phyloP scores from a whole-genome alignment of 2,329 filamentous ascomycete genomes.

The Torrubiella hemipterigena region DNA sequence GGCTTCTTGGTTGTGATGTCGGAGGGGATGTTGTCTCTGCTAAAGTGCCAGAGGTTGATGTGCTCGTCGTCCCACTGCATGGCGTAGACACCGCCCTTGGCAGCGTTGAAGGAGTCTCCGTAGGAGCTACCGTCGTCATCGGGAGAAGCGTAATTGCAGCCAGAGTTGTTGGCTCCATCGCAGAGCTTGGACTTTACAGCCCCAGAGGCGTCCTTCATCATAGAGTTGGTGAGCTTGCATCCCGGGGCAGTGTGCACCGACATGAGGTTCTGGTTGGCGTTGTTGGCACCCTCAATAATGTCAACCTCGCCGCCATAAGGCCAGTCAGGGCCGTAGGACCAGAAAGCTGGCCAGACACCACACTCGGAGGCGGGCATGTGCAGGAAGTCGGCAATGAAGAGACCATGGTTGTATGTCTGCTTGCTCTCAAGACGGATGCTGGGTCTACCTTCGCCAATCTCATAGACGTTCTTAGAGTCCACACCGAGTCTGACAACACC shows the following conservation, averaged over 20 bases:
- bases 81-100: slow-evolving; percentile 56
- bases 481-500: slow-evolving; percentile 33
- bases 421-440: slow-evolving; percentile 59
- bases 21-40: slow-evolving; percentile 48
- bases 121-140: slow-evolving; percentile 33
- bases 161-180: slow-evolving; percentile 24
- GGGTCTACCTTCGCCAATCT: slow-evolving; percentile 28
- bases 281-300: slow-evolving; percentile 60
- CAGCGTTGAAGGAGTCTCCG: slow-evolving; percentile 55
- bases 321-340: slow-evolving; percentile 46
- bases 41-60: slow-evolving; percentile 70
- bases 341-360: slow-evolving; percentile 62
- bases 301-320: slow-evolving; percentile 54
- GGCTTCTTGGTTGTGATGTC: slow-evolving; percentile 51
- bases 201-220: slow-evolving; percentile 3
- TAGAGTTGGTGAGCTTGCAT: slow-evolving; percentile 14
- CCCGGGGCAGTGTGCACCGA: slow-evolving; percentile 44
- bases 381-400: slow-evolving; percentile 59
- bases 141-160: slow-evolving; percentile 31
- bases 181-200: slow-evolving; percentile 17
- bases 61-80: slow-evolving; percentile 56
- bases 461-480: slow-evolving; percentile 26
- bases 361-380: slow-evolving; percentile 64
- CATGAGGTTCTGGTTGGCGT: slow-evolving; percentile 45
- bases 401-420: slow-evolving; percentile 48